Conservation (phyloP, 306 rosid genomes). For the Luffa acutangula region DNA sequence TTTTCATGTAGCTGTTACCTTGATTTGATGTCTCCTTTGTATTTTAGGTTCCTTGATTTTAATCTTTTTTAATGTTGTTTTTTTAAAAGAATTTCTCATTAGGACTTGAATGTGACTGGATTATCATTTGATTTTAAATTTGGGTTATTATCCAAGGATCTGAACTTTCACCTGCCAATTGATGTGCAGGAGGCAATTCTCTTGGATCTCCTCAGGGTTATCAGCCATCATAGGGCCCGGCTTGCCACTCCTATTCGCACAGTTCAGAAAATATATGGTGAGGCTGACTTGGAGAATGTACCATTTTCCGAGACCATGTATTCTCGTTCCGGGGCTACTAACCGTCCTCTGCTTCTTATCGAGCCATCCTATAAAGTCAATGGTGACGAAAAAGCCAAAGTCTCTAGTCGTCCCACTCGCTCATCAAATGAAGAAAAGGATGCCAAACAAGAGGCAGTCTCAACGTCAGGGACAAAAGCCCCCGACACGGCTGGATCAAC, state of each 20-base stretch:
- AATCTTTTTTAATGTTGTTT: background rate
- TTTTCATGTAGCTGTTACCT: background rate
- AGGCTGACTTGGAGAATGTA: conserved; percentile 58
- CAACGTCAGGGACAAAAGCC: conserved; percentile 22
- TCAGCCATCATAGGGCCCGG: conserved; percentile 88
- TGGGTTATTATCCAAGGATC: background rate
- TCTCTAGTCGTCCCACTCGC: conserved; percentile 38
- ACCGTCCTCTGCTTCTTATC: conserved; percentile 58
- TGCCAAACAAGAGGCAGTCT: conserved; percentile 37
- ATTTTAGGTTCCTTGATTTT: background rate
- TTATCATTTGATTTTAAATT: too few relatives aligned
- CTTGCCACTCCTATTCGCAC: conserved; percentile 98
- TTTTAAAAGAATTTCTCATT: background rate
- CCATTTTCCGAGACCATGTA: conserved; percentile 68
- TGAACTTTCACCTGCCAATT: background rate
- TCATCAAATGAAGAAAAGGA: conserved; percentile 55
- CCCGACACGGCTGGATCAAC: conserved; percentile 7
- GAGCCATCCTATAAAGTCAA: conserved; percentile 72
- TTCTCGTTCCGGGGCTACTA: conserved; percentile 36
- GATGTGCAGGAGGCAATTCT: conserved; percentile 77
- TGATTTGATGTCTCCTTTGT: background rate
- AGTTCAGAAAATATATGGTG: conserved; percentile 71
- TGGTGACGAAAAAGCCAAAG: conserved; percentile 61
- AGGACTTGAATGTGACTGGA: background rate
- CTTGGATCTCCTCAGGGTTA: conserved; percentile 89